A percentile compares a stretch with the other conserved stretches of the same genome.
These are phyloP conservation scores for Chalciporus pseudorubinellus DNA, from an alignment of 768 basidiomycete genomes.

Conservation along the genomic window DNA sequence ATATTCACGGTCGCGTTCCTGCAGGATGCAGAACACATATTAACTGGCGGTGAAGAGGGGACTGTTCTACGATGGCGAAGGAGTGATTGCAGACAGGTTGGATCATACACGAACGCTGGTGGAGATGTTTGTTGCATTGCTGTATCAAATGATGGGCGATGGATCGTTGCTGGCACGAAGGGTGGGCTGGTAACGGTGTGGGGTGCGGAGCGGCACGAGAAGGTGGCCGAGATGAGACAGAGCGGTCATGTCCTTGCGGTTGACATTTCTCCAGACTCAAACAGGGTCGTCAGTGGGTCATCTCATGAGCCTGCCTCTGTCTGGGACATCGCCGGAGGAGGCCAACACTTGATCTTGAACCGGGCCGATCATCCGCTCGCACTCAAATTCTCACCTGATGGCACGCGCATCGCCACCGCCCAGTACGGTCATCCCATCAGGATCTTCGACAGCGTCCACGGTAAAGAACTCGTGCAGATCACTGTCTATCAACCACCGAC, in stretches of 20 bases:
- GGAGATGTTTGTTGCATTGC: constrained; percentile 6
- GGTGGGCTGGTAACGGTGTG: constrained; percentile 12
- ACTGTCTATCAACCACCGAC: not conserved
- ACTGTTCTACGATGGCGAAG: not conserved
- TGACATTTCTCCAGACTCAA: constrained; percentile 8
- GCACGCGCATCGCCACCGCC: constrained; percentile 8
- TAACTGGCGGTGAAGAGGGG: too few species aligned
- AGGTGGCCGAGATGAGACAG: constrained; percentile 3
- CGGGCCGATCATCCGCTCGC: not conserved
- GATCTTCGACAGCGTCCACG: not conserved
- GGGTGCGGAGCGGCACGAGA: not conserved
- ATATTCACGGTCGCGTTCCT: too few species aligned
- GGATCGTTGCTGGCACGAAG: constrained; percentile 10
- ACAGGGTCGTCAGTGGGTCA: constrained; percentile 5
- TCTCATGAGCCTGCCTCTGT: constrained; percentile 4
- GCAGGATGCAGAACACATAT: too few species aligned
- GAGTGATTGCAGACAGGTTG: not conserved
- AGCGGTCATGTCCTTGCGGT: constrained; percentile 8
- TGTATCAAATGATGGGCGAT: constrained; percentile 1
- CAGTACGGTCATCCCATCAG: constrained; percentile 4
- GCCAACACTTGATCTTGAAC: not conserved
- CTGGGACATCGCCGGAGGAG: constrained; percentile 1
- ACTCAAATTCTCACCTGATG: constrained; percentile 13
- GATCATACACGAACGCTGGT: too few species aligned
- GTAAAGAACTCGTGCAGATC: not conserved